Conservation (phyloP, 1,139 yeast species). For the Lodderomyces margitis region DNA sequence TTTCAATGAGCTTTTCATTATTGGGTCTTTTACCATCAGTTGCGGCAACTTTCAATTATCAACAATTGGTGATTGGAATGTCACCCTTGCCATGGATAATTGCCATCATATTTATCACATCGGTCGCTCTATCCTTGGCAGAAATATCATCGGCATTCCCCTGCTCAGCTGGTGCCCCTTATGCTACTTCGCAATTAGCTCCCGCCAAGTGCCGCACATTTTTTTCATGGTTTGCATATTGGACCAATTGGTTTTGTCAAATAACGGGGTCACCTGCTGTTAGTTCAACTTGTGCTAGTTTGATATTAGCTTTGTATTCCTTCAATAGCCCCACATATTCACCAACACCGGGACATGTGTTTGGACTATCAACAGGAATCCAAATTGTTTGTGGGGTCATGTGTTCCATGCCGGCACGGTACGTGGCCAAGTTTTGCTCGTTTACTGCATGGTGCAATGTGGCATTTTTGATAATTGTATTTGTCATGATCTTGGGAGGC, state of each 20-base stretch:
- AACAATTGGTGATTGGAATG: constrained; percentile 51
- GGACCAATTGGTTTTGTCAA: constrained; percentile 52
- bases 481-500: constrained; percentile 57
- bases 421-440: constrained; percentile 56
- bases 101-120: constrained; percentile 49
- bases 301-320: constrained; percentile 56
- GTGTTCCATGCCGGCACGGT: constrained; percentile 52
- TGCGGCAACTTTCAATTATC: constrained; percentile 56
- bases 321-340: constrained; percentile 32
- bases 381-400: constrained; percentile 50
- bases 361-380: constrained; percentile 50
- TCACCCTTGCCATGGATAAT: constrained; percentile 56
- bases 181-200: constrained; percentile 50
- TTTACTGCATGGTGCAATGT: constrained; percentile 52
- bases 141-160: constrained; percentile 50
- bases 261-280: constrained; percentile 56
- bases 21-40: constrained; percentile 72
- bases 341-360: constrained; percentile 51
- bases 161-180: constrained; percentile 47
- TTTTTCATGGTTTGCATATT: constrained; percentile 59
- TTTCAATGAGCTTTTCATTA: constrained; percentile 73
- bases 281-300: constrained; percentile 56
- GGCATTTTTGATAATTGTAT: constrained; percentile 52
- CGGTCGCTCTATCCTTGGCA: constrained; percentile 50
- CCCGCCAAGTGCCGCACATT: constrained; percentile 54